Base-by-base conservation (phyloP, 805 yeast genomes). In the Candida ortonii region DNA sequence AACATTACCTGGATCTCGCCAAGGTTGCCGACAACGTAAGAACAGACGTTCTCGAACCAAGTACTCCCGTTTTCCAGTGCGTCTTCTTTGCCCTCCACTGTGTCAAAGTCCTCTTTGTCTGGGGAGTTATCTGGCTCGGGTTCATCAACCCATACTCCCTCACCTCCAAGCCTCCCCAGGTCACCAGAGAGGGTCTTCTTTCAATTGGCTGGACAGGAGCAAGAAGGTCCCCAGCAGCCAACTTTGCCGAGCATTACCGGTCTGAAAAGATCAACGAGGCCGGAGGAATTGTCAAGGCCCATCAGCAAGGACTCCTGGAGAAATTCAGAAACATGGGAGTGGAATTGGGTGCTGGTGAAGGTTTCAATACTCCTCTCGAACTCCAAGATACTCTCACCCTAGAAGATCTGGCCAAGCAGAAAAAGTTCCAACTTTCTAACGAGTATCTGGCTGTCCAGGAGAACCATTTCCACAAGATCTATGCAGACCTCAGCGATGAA, bases 141-240 rank as follows among this genome's bases (percentile, higher is more conserved):
- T 61, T 83, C 28, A 72, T 82, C 62, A 90, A 93, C 61, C 97
- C 97, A 22, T 60, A 68, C 36, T 63, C 77, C 6, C 53, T 78
- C 45, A 70, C 67, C 50, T 53, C 56, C 34, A 60, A 59, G 34
- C 38, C 60, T 9, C 49, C 61, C 6, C 53, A 49, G 10, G 47
- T 68, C 29, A 64, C 73, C 31, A 67, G 67, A 41, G 86, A 80
- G 12, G 67, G 73, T 39, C 70, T 89, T 49, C 47, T 78, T 21
- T 60, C 62, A 4, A 64, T 89, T 47, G 97, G 97, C 30, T 93
- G 97, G 97, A 87, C 96, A n/a, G 95, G 96, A 34, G 73, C 93
- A 16, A 82, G 80, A 59, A 79, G 80, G 47, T 82, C 82, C 10
- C 71, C 80, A 14, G 64, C 76, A 17, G 82, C 76, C 24, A 87